Base-by-base conservation (phyloP, 2,329 filamentous ascomycete genomes). In the Chaetomiaceae sp. region DNA sequence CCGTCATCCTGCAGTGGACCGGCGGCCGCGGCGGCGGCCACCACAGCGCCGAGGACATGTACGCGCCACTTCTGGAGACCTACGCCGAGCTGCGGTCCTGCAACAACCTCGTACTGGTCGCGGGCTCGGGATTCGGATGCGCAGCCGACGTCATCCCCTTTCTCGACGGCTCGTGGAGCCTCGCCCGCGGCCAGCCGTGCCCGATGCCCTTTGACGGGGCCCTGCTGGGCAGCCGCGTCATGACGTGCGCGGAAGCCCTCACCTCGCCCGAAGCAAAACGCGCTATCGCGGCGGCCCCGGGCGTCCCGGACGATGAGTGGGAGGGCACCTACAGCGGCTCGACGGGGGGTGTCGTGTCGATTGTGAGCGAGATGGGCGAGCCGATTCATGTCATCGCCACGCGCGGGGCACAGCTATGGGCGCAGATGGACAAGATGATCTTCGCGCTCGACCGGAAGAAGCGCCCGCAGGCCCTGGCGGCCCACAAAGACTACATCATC, bases 341-440 rank as follows among this genome's bases (percentile, higher is more conserved):
- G 25, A 87, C 90, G 53, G 92, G 92, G 64, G 94, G 94, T 67
- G 84, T 99, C 57, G 90, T 97, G 63, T 96, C 94, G 25, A 91
- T 99, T 43, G 84, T 90, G 59, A 96, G 92, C 1, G 94, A 99
- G 73, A 97, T 97, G 94, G 94, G 92, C 44, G 92, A 99, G 77
- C 92, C 92, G 4, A 99, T 99, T 57, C 92, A 99, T 78, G 97
- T 97, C 76, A 81, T 99, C 53, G 94, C 92, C 10, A 99, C 92
- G 45, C 86, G 92, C 55, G 94, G 94, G 79, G 90, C 96, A 44
- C 77, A 82, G 51, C 95, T 99, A 77, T 99, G 92, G 92, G 85
- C 89, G 38, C 92, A 99, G 74, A 95, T 99, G 89, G 92, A 97
- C 66, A 82, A 94, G 73, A 96, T 97, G 65, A 97, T 99, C 77